Percentiles rank a stretch among this genome's conserved stretches.
Evolutionary conservation across 2,329 filamentous ascomycete genomes (phyloP).

Genomic region (Pyrenophora graminea): DNA sequence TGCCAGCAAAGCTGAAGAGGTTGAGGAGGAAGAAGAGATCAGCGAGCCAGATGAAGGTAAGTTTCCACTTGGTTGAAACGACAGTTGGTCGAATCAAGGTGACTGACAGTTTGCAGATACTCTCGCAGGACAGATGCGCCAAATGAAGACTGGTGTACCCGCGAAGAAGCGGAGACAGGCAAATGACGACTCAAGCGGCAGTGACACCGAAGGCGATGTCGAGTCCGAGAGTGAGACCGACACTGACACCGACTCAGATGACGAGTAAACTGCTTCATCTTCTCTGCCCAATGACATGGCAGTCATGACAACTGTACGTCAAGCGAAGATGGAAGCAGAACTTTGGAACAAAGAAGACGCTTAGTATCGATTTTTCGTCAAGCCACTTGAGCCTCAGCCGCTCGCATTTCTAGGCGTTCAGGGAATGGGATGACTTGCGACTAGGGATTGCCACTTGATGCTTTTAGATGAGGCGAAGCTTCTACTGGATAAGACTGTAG

Average conservation of each 20-base stretch:
- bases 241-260: conserved; percentile 50
- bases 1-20: conserved; percentile 77
- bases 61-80: conserved; percentile 40
- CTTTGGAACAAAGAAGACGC: background rate
- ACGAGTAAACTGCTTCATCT: conserved; percentile 34
- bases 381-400: conserved; percentile 2
- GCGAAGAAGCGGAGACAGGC: conserved; percentile 63
- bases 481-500: conserved; percentile 6
- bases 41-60: conserved; percentile 97
- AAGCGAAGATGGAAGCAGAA: background rate
- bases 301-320: background rate
- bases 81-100: background rate
- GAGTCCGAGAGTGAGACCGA: conserved; percentile 56
- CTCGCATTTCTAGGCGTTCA: conserved; percentile 39
- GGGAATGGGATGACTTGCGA: conserved; percentile 4
- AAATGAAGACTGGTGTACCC: conserved; percentile 71
- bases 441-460: conserved; percentile 8
- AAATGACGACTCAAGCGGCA: conserved; percentile 66
- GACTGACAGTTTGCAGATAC: conserved; percentile 65
- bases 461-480: conserved; percentile 7
- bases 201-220: conserved; percentile 67
- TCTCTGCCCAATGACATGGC: background rate
- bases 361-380: conserved; percentile 1
- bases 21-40: conserved; percentile 89
- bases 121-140: conserved; percentile 86